Base-by-base conservation (phyloP, 169 alveolate species). In the Hepatocystis sp. region DNA sequence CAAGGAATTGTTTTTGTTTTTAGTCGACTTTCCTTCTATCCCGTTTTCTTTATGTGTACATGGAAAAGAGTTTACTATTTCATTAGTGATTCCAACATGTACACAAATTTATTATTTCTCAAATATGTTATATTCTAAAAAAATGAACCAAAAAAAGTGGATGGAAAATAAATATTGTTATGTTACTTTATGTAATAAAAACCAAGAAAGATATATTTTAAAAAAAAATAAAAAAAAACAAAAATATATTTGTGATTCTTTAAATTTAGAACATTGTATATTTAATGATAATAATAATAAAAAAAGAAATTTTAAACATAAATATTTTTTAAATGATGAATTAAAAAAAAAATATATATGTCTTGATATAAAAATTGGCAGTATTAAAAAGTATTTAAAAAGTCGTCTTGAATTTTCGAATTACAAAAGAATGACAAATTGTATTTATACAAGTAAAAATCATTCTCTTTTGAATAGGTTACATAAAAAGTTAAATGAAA, bases 31-130 rank as follows among this genome's bases (percentile, higher is more conserved):
- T 47, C 89, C 89, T 0, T 81, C 89, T 0, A 34, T 81, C 10
- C 84, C 89, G 4, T 81, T 81, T 53, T 81, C 89, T 15, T 34
- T 81, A 28, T 81, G 89, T 49, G 44, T 81, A 23, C 84, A 47
- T 52, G 89, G 89, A 1, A 64, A 47, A 53, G 89, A 81, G 39
- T 81, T 84, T 25, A 32, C 89, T 0, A 28, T 49, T 47, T 61
- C 84, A 5, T 2, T 66, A 8, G 11, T 81, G 7, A 81, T 81
- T 32, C 89, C 89, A 4, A 13, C 49, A 0, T 63, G 32, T 32
- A 81, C 89, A 0, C 89, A 81, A 27, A 47, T 81, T 32, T 81
- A 36, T 51, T 61, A 81, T 42, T 81, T 81, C 42, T 81, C 89
- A 4, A 60, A 36, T 11, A 81, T 81, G 89, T 7, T 36, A 36